Percentiles rank a stretch among this genome's conserved stretches.
Conservation (phyloP, 768 basidiomycete species). For the Amanita exitialis region DNA sequence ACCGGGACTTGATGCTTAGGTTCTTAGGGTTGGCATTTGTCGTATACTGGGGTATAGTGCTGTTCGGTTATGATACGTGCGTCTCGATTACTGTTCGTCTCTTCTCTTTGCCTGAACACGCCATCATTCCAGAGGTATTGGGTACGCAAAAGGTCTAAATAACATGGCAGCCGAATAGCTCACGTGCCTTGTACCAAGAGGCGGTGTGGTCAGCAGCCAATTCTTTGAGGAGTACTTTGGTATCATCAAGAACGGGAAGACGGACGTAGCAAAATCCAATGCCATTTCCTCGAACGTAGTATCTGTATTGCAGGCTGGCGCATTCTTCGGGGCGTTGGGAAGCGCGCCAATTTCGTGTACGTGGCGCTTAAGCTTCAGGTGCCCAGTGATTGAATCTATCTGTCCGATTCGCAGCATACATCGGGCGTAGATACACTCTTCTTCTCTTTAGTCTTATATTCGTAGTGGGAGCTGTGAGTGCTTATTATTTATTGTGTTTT, state of each 20-base stretch:
- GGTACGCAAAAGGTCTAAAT: neutral
- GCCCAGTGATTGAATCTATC: neutral
- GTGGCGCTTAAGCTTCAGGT: slow-evolving; percentile 10
- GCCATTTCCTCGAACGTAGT: slow-evolving; percentile 76
- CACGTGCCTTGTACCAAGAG: slow-evolving; percentile 25
- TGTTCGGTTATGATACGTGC: slow-evolving; percentile 76
- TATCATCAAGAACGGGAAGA: slow-evolving; percentile 34
- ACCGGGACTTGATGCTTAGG: neutral
- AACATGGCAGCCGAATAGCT: neutral
- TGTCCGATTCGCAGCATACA: slow-evolving; percentile 29
- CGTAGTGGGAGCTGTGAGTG: slow-evolving; percentile 56
- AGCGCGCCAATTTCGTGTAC: slow-evolving; percentile 62
- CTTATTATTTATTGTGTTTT: neutral
- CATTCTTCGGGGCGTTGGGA: slow-evolving; percentile 79
- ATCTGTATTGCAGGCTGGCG: slow-evolving; percentile 79
- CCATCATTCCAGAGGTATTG: neutral
- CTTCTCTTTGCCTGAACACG: neutral
- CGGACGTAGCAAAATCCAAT: slow-evolving; percentile 27
- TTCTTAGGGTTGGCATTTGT: slow-evolving; percentile 58
- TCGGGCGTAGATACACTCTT: slow-evolving; percentile 62
- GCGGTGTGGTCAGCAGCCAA: slow-evolving; percentile 56
- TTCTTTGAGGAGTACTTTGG: slow-evolving; percentile 61
- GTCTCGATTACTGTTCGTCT: slow-evolving; percentile 19
- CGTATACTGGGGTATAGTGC: slow-evolving; percentile 71
- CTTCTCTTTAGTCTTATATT: slow-evolving; percentile 56